Evolutionary conservation across 768 basidiomycete genomes (phyloP).

Genomic region (Amanita jacksonii): DNA sequence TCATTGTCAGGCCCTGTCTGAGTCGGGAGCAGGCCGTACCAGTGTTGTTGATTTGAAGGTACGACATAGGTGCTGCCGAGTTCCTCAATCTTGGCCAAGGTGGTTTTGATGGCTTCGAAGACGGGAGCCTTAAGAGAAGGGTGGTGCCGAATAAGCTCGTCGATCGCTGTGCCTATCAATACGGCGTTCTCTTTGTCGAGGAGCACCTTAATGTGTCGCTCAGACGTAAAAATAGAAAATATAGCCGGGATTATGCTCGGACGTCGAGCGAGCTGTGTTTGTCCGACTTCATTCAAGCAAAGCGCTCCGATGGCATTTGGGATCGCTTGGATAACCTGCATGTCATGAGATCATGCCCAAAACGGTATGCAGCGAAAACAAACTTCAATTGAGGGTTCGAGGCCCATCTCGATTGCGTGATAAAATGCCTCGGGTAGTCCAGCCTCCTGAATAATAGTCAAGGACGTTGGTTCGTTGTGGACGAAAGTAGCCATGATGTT

Average conservation of each 20-base stretch:
- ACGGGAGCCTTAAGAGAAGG: constrained; percentile 75
- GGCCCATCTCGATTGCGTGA: constrained; percentile 68
- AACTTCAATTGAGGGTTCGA: constrained; percentile 87
- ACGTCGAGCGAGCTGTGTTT: constrained; percentile 67
- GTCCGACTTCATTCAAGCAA: constrained; percentile 87
- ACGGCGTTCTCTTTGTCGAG: constrained; percentile 91
- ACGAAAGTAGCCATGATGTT: constrained; percentile 96
- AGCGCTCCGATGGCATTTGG: constrained; percentile 94
- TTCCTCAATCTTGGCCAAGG: constrained; percentile 65
- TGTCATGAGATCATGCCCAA: constrained; percentile 1
- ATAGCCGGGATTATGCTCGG: constrained; percentile 80
- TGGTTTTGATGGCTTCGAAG: constrained; percentile 65
- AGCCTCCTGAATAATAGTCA: constrained; percentile 87
- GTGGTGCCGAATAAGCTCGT: constrained; percentile 95
- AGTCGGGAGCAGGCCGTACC: constrained; percentile 49
- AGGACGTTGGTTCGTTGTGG: constrained; percentile 96
- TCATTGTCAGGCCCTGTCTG: constrained; percentile 21
- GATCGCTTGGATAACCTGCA: constrained; percentile 81
- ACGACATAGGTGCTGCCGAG: constrained; percentile 53
- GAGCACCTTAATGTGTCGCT: constrained; percentile 71
- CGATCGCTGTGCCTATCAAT: constrained; percentile 80
- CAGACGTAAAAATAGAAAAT: constrained; percentile 80
- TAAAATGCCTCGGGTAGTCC: constrained; percentile 87
- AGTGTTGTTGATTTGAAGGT: constrained; percentile 50
- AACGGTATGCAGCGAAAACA: constrained; percentile 7